Evolutionary conservation across 371 early-diverging fungal species (phyloP).

Genomic region (Paraphysoderma sedebokerense): DNA sequence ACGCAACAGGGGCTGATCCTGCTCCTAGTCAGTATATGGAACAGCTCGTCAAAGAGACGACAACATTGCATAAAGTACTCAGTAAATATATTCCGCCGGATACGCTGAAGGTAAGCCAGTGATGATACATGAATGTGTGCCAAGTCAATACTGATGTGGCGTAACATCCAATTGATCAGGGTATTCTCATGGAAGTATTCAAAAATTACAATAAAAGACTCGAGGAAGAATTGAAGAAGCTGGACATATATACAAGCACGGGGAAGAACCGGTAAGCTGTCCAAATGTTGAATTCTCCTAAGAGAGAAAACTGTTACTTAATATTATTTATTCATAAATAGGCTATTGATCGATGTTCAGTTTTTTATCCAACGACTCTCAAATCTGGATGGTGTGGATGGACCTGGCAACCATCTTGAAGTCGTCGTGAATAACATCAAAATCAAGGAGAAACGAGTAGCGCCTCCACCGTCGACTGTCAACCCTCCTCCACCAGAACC

Average conservation of each 20-base stretch:
- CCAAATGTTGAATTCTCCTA: neutral
- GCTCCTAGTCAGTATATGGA: constrained; percentile 38
- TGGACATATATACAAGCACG: constrained; percentile 43
- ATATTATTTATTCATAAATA: constrained; percentile 6
- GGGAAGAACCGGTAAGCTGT: constrained; percentile 48
- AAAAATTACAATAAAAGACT: constrained; percentile 48
- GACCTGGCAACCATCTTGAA: constrained; percentile 54
- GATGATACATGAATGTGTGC: neutral
- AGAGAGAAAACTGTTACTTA: neutral
- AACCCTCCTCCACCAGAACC: neutral
- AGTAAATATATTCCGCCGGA: constrained; percentile 52
- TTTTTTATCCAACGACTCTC: constrained; percentile 45
- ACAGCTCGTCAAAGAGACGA: constrained; percentile 71
- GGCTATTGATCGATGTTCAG: constrained; percentile 54
- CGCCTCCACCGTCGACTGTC: neutral
- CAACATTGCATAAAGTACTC: constrained; percentile 74
- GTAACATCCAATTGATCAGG: constrained; percentile 3
- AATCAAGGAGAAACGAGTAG: constrained; percentile 18
- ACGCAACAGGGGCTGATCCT: neutral
- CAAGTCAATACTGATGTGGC: neutral
- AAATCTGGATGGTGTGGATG: constrained; percentile 44
- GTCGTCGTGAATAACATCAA: constrained; percentile 54
- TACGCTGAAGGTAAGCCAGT: constrained; percentile 36
- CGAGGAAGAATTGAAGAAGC: constrained; percentile 42
- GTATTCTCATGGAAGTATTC: constrained; percentile 38